phyloP scores from a whole-genome alignment of 176 grass and related monocot species.

The Eleusine indica region DNA sequence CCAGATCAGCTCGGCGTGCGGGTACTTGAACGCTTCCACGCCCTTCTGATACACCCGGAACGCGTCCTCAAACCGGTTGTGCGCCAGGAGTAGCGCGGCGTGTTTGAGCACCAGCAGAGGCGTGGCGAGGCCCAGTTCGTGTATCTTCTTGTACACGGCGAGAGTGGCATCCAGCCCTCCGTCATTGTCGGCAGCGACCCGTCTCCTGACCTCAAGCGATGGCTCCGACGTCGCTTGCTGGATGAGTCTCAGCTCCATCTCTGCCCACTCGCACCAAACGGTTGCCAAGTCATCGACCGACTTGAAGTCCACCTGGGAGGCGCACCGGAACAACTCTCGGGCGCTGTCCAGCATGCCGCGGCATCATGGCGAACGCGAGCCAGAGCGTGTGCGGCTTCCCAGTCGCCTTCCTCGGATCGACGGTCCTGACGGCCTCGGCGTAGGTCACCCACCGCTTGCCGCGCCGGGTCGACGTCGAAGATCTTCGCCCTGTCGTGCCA shows the following conservation, averaged over 20 bases:
- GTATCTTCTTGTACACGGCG: conserved; percentile 67
- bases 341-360: conserved; percentile 58
- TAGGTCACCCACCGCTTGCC: conserved; percentile 53
- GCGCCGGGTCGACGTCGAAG: conserved; percentile 53
- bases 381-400: conserved; percentile 78
- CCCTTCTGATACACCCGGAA: conserved; percentile 79
- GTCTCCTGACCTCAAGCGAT: conserved; percentile 35
- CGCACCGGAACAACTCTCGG: conserved; percentile 55
- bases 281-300: conserved; percentile 57
- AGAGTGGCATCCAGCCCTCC: conserved; percentile 53
- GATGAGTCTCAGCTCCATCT: conserved; percentile 72
- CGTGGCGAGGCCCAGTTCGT: conserved; percentile 61
- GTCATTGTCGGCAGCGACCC: neutral
- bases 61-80: conserved; percentile 74
- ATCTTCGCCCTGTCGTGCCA: conserved; percentile 71
- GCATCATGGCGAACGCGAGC: conserved; percentile 62
- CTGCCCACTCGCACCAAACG: conserved; percentile 67
- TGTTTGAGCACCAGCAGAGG: conserved; percentile 70
- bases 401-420: conserved; percentile 65
- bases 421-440: conserved; percentile 55
- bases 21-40: conserved; percentile 62
- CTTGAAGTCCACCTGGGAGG: conserved; percentile 68
- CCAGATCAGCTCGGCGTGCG: conserved; percentile 71
- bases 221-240: conserved; percentile 62
- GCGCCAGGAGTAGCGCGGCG: conserved; percentile 50